phyloP scores from a whole-genome alignment of 306 rosid genomes.

The Vigna trinervia region DNA sequence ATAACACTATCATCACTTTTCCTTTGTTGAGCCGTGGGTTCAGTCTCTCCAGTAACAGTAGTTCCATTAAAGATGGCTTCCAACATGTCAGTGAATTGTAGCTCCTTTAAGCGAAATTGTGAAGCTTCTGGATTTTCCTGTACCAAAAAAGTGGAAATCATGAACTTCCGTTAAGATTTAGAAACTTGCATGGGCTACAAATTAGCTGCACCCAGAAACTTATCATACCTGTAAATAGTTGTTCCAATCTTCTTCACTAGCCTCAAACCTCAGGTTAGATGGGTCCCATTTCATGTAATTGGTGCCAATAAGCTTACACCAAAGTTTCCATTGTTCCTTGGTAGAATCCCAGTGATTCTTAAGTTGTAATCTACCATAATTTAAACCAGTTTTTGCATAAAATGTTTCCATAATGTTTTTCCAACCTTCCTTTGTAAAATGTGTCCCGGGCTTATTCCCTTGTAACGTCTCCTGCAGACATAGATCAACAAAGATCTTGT shows the following conservation, averaged over 20 bases:
- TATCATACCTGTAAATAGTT: slow-evolving; percentile 58
- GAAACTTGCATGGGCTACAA: slow-evolving; percentile 34
- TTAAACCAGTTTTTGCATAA: slow-evolving; percentile 59
- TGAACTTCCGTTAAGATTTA: slow-evolving; percentile 1
- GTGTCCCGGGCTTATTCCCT: slow-evolving; percentile 73
- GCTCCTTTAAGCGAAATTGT: slow-evolving; percentile 59
- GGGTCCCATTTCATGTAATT: slow-evolving; percentile 71
- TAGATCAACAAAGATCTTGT: slow-evolving; percentile 63
- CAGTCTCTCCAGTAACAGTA: slow-evolving; percentile 50
- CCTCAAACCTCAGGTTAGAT: slow-evolving; percentile 52
- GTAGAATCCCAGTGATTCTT: slow-evolving; percentile 81
- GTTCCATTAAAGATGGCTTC: slow-evolving; percentile 51
- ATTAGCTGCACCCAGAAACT: slow-evolving; percentile 31
- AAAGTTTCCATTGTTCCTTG: slow-evolving; percentile 71
- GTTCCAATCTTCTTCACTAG: slow-evolving; percentile 64
- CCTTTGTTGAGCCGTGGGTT: slow-evolving; percentile 43
- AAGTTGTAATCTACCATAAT: slow-evolving; percentile 61
- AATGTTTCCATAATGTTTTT: slow-evolving; percentile 63
- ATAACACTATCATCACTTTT: slow-evolving; percentile 45
- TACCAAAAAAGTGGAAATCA: slow-evolving; percentile 38
- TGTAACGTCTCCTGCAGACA: slow-evolving; percentile 69
- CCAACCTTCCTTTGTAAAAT: slow-evolving; percentile 82
- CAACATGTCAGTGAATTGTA: slow-evolving; percentile 43
- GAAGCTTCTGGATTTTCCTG: slow-evolving; percentile 66
- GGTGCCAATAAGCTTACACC: slow-evolving; percentile 68